Percentiles rank a stretch among this genome's conserved stretches.
Evolutionary conservation across 108 stramenopile species (phyloP).

Genomic region (Cyclotella distinguenda): DNA sequence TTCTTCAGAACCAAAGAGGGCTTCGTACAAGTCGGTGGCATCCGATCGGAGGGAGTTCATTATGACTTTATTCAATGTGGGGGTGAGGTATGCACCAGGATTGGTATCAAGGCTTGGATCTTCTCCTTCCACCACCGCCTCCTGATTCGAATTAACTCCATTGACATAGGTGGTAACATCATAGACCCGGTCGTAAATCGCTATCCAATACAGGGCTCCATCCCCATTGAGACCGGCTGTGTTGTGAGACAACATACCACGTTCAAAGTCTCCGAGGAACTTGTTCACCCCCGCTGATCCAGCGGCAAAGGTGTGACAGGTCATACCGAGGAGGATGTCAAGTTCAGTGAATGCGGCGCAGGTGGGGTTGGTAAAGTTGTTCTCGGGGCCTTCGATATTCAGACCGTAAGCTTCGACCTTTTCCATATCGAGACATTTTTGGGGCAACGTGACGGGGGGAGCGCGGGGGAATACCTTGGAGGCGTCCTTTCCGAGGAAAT

Average conservation of each 20-base stretch:
- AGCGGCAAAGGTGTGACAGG: slow-evolving; percentile 51
- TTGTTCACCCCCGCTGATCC: slow-evolving; percentile 42
- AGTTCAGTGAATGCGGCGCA: slow-evolving; percentile 46
- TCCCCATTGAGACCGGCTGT: slow-evolving; percentile 10
- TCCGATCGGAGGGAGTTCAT: slow-evolving; percentile 38
- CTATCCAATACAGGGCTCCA: slow-evolving; percentile 5
- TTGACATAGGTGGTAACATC: slow-evolving; percentile 44
- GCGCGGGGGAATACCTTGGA: slow-evolving; percentile 57
- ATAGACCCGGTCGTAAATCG: slow-evolving; percentile 42
- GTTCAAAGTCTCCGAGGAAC: slow-evolving; percentile 44
- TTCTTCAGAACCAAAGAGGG: slow-evolving; percentile 28
- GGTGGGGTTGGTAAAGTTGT: slow-evolving; percentile 51
- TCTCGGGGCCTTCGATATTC: slow-evolving; percentile 28
- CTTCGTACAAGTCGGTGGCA: slow-evolving; percentile 47
- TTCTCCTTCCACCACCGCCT: slow-evolving; percentile 15
- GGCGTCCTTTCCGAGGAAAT: slow-evolving; percentile 56
- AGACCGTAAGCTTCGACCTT: slow-evolving; percentile 38
- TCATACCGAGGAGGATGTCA: slow-evolving; percentile 48
- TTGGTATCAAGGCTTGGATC: slow-evolving; percentile 12
- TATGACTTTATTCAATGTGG: slow-evolving; percentile 38
- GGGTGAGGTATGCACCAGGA: slow-evolving; percentile 34
- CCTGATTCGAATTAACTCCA: slow-evolving; percentile 21
- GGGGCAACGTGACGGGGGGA: slow-evolving; percentile 47
- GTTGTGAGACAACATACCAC: slow-evolving; percentile 36
- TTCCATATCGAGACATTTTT: slow-evolving; percentile 53